Evolutionary conservation across 345 rosid genomes (phyloP), one percentile per base, ranked within the genome.

Genomic region (Linum trigynum): DNA sequence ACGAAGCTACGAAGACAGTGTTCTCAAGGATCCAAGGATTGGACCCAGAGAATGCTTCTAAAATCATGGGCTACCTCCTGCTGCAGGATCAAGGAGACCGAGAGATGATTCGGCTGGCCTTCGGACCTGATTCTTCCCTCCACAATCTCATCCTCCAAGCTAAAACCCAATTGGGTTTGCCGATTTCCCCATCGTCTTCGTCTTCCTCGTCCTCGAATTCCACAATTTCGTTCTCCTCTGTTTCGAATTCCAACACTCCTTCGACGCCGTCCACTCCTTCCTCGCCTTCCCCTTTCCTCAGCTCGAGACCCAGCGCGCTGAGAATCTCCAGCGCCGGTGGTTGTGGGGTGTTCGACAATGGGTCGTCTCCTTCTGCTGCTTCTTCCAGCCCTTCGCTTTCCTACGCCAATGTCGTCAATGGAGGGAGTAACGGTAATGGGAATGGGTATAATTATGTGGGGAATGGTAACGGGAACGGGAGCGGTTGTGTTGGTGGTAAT

Each of bases 231-330:
- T 23, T 23, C 16, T 23, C 58, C 16, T 55, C 58, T 11, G 16
- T 23, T 12, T 55, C 50, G 56, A 58, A 2, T 55, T 68, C 63
- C 43, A 63, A 69, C 41, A 65, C 74, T 16, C 43, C 67, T 38
- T 43, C 67, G 42, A 63, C 63, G 32, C 36, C 68, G 35, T 63
- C 67, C 40, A 10, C 53, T 7, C 53, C 53, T 7, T 7, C 32
- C 32, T 23, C 32, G 32, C 32, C 53, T 48, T 10, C 53, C 12
- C 12, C 53, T 12, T 48, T 48, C 14, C 10, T 43, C 2, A 43
- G 50, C 50, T 50, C 76, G 36, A 63, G 76, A 40, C 14, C 59
- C 43, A 57, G 37, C 39, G 65, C 65, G 35, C 73, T 66, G 69
- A 77, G 73, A 68, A 48, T 48, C 69, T 56, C 68, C 69, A 23